A percentile compares a stretch with the other conserved stretches of the same genome.
Evolutionary conservation across 805 yeast genomes (phyloP).

Genomic region (Candida chauliodis): DNA sequence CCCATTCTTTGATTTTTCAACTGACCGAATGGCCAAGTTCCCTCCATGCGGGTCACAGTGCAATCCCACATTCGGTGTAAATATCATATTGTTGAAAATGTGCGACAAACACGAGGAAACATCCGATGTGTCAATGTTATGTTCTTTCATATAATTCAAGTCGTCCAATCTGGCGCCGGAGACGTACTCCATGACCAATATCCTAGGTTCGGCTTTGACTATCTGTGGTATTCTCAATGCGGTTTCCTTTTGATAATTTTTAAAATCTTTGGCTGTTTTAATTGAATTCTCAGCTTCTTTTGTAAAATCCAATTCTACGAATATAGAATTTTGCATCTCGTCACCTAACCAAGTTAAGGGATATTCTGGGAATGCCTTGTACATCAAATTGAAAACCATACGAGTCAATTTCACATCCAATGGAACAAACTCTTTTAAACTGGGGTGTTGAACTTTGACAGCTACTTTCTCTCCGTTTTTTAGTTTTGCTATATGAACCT

Average conservation of each 20-base stretch:
- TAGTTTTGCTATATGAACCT: slow-evolving; percentile 79
- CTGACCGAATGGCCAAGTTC: slow-evolving; percentile 72
- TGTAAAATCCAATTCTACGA: slow-evolving; percentile 83
- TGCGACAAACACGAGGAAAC: slow-evolving; percentile 86
- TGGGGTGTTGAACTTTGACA: slow-evolving; percentile 92
- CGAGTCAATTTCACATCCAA: slow-evolving; percentile 78
- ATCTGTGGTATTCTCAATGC: slow-evolving; percentile 80
- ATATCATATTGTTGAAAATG: slow-evolving; percentile 91
- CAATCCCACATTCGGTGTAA: slow-evolving; percentile 84
- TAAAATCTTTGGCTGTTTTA: slow-evolving; percentile 66
- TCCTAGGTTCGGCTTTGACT: slow-evolving; percentile 59
- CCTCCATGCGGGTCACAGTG: slow-evolving; percentile 99
- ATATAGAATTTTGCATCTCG: slow-evolving; percentile 81
- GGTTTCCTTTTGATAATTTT: slow-evolving; percentile 52
- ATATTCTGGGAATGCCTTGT: slow-evolving; percentile 84
- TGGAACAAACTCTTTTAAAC: slow-evolving; percentile 82
- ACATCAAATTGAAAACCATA: slow-evolving; percentile 69
- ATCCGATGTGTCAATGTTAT: slow-evolving; percentile 68
- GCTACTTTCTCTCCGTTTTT: slow-evolving; percentile 73
- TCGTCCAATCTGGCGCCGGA: slow-evolving; percentile 84
- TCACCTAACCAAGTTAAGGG: slow-evolving; percentile 95
- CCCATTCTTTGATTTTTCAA: slow-evolving; percentile 24
- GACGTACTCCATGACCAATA: slow-evolving; percentile 84
- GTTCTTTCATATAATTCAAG: slow-evolving; percentile 53
- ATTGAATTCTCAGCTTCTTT: slow-evolving; percentile 82